Conservation (phyloP, 805 yeast genomes). For the Candida silvatica region DNA sequence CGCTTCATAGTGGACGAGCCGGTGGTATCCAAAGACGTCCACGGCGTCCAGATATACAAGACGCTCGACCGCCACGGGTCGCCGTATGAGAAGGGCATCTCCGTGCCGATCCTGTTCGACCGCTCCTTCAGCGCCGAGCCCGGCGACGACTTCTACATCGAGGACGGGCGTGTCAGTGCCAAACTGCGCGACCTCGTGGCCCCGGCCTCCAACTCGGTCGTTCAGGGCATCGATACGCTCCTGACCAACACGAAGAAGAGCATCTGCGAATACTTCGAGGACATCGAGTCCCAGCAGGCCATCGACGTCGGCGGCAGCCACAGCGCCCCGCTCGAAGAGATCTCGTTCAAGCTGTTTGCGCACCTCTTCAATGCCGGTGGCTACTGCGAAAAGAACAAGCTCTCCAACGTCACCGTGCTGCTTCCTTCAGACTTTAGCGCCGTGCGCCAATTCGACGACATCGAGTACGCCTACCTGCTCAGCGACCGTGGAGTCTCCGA, state of each 20-base stretch:
- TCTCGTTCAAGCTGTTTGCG: slow-evolving; percentile 12
- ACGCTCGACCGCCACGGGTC: slow-evolving; percentile 17
- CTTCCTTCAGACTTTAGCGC: slow-evolving; percentile 36
- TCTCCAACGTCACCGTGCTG: slow-evolving; percentile 33
- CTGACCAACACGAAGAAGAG: slow-evolving; percentile 27
- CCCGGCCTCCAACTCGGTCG: slow-evolving; percentile 51
- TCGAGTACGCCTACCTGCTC: slow-evolving; percentile 37
- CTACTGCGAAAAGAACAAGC: slow-evolving; percentile 12
- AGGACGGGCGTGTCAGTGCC: slow-evolving; percentile 41
- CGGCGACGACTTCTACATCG: slow-evolving; percentile 26
- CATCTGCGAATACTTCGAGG: slow-evolving; percentile 28
- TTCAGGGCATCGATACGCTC: slow-evolving; percentile 52
- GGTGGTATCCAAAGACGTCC: slow-evolving; percentile 18
- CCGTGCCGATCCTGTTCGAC: slow-evolving; percentile 26
- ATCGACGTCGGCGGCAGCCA: no score
- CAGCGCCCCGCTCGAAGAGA: no score
- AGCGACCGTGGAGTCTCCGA: slow-evolving; percentile 24
- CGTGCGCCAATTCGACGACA: slow-evolving; percentile 23
- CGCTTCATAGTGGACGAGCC: slow-evolving; percentile 29
- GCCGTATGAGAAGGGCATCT: slow-evolving; percentile 8
- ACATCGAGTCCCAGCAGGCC: slow-evolving; percentile 9
- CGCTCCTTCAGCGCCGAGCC: no score
- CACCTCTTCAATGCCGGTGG: slow-evolving; percentile 10
- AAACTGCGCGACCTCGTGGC: slow-evolving; percentile 53
- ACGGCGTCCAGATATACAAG: slow-evolving; percentile 20